Evolutionary conservation across 441 rosid species (phyloP), one percentile per base, ranked within the genome.

Genomic region (Erodium texanum): DNA sequence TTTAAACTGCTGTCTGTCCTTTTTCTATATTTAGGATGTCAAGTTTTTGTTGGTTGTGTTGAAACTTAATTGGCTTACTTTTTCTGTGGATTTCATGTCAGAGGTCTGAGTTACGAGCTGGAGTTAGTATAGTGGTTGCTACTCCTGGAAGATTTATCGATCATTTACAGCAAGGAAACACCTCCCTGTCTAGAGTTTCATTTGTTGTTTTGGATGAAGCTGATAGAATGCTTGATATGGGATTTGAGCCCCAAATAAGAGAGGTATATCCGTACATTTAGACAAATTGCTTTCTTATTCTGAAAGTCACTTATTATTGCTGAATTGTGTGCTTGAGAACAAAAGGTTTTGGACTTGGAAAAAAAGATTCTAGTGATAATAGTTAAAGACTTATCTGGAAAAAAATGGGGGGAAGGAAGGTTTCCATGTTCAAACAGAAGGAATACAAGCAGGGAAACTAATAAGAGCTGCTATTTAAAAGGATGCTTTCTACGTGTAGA

Each of bases 91-190:
- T 50, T 11, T 29, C 22, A 12, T 68, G 56, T 27, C 58, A 73
- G 76, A 64, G 72, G 62, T 36, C 66, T 68, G 72, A 73, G 32
- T 65, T 73, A 52, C 69, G 76, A 41, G 76, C 68, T 32, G 72
- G 76, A 12, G 72, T 73, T 58, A 19, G 5, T 23, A 64, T 73
- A 64, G 76, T 73, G 62, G 76, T 73, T 64, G 76, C 76, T 64
- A 73, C 76, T 73, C 76, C 76, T 19, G 76, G 76, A 56, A 73
- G 76, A 73, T 73, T 73, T 73, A 24, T 73, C 56, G 76, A 73
- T 64, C 76, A 73, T 64, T 73, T 73, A 43, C 76, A 73, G 16
- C 76, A 73, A 68, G 72, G 76, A 54, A 73, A 73, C 52, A 68
- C 76, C 24, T 68, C 69, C 12, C 76, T 73, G 23, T 58, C 68